phyloP scores from a whole-genome alignment of 1,284 basidiomycete genomes.

The Meripilus lineatus region DNA sequence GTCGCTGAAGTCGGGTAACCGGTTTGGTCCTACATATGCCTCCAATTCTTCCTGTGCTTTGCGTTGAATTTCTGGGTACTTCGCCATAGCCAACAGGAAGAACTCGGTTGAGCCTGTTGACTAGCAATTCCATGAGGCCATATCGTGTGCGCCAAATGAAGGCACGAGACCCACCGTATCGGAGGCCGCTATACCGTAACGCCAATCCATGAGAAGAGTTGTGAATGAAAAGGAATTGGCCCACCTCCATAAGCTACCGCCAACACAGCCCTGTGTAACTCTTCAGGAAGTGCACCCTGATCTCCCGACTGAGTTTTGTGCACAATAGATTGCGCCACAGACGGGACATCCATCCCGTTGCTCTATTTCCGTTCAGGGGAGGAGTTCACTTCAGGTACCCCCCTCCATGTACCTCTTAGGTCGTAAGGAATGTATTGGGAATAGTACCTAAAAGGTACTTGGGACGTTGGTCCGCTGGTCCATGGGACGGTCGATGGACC shows the following conservation, averaged over 20 bases:
- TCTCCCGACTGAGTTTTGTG: neutral
- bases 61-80: slow-evolving; percentile 1
- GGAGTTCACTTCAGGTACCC: too few relatives aligned
- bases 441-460: too few relatives aligned
- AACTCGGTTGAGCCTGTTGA: neutral
- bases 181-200: neutral
- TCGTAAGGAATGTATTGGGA: too few relatives aligned
- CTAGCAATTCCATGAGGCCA: neutral
- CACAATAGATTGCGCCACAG: neutral
- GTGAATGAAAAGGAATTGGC: too few relatives aligned
- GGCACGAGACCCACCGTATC: slow-evolving; percentile 1
- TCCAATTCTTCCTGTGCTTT: slow-evolving; percentile 2
- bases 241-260: slow-evolving; percentile 1
- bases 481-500: too few relatives aligned
- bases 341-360: neutral
- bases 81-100: slow-evolving; percentile 5
- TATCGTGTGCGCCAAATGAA: too few relatives aligned
- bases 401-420: too few relatives aligned
- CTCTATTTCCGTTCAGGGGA: too few relatives aligned
- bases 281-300: neutral
- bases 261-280: neutral
- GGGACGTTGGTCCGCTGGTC: too few relatives aligned
- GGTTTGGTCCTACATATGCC: neutral
- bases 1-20: slow-evolving; percentile 3
- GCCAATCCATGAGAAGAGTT: neutral